Conservation (phyloP, 768 basidiomycete species). For the Naganishia kalamii region DNA sequence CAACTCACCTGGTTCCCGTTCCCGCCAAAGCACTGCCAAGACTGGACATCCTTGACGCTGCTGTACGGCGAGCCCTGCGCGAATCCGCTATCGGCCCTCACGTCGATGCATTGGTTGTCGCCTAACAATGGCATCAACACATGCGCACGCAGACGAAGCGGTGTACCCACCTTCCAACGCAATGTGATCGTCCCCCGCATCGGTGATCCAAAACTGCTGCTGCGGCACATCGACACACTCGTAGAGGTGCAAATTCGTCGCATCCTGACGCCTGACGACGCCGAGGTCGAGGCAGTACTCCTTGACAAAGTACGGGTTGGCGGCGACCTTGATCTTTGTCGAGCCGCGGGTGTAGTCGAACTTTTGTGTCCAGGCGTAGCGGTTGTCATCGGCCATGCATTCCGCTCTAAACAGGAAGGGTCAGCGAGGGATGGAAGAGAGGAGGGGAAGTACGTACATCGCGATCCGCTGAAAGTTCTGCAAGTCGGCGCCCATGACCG, state of each 20-base stretch:
- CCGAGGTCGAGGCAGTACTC: constrained; percentile 14
- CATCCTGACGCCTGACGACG: constrained; percentile 8
- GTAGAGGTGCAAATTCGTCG: constrained; percentile 11
- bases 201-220: constrained; percentile 14
- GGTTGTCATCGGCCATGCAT: not conserved
- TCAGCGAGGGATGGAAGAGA: not conserved
- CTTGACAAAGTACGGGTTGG: not conserved
- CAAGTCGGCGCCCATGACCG: not conserved
- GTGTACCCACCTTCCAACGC: constrained; percentile 11
- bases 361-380: not conserved
- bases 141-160: no score
- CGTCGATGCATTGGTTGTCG: constrained; percentile 21
- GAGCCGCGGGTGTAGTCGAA: constrained; percentile 5
- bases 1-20: constrained; percentile 20
- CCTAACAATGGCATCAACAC: not conserved
- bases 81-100: constrained; percentile 1
- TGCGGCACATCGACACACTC: constrained; percentile 5
- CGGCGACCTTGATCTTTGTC: constrained; percentile 14
- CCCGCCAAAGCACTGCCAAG: constrained; percentile 14
- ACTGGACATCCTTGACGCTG: constrained; percentile 14
- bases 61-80: constrained; percentile 9
- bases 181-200: constrained; percentile 16
- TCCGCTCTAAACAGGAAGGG: not conserved
- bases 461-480: constrained; percentile 6
- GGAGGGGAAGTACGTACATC: not conserved